phyloP scores from a whole-genome alignment of 371 early-diverging fungal genomes.

The Saksenaea vasiformis region DNA sequence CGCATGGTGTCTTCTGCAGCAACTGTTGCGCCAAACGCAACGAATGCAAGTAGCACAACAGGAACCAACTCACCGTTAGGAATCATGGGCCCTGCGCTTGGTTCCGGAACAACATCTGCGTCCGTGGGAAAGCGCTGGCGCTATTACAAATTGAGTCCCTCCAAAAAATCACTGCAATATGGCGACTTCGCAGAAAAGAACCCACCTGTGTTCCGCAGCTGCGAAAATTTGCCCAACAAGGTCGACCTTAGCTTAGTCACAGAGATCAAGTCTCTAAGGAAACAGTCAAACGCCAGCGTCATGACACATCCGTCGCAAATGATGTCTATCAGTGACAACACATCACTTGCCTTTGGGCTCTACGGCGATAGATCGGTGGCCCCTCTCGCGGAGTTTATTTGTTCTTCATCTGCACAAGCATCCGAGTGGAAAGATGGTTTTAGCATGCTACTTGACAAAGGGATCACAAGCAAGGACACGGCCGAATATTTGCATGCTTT shows the following conservation, averaged over 20 bases:
- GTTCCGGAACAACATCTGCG: background rate
- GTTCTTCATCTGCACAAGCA: slow-evolving; percentile 50
- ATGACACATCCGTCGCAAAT: background rate
- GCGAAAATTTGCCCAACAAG: slow-evolving; percentile 37
- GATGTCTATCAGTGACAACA: slow-evolving; percentile 4
- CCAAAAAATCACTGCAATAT: slow-evolving; percentile 62
- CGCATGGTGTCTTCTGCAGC: slow-evolving; percentile 8
- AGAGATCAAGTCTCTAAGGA: slow-evolving; percentile 55
- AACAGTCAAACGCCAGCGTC: slow-evolving; percentile 13
- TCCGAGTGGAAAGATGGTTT: slow-evolving; percentile 86
- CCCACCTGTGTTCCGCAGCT: slow-evolving; percentile 27
- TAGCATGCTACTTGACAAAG: slow-evolving; percentile 69
- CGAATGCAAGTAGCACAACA: background rate
- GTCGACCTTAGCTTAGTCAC: slow-evolving; percentile 60
- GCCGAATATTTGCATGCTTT: slow-evolving; percentile 65
- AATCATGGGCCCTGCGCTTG: slow-evolving; percentile 8
- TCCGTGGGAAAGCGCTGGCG: slow-evolving; percentile 45
- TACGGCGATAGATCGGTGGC: slow-evolving; percentile 36
- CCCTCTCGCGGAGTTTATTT: slow-evolving; percentile 62
- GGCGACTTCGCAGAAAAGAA: slow-evolving; percentile 67
- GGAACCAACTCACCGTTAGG: slow-evolving; percentile 10
- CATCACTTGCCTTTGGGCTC: slow-evolving; percentile 46
- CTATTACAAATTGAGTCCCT: slow-evolving; percentile 67
- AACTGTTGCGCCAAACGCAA: background rate
- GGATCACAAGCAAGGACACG: slow-evolving; percentile 65